These are phyloP conservation scores for Taphrina confusa DNA, from an alignment of 1,139 yeast genomes.

Conservation along the genomic window DNA sequence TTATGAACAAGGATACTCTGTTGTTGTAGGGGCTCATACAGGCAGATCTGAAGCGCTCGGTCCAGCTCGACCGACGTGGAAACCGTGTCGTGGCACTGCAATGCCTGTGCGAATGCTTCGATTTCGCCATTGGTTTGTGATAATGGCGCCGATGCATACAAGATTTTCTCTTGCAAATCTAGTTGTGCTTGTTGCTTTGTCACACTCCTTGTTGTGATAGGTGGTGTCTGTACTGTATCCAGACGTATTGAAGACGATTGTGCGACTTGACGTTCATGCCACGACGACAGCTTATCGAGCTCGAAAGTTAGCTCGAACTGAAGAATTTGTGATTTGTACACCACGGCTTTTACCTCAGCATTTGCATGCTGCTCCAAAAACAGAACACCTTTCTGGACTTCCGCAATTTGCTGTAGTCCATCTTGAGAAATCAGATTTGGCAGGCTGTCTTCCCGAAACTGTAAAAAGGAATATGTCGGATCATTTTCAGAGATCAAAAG, in stretches of 20 bases:
- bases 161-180: no score
- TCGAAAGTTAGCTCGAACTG: neutral
- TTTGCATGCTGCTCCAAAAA: neutral
- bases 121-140: neutral
- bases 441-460: neutral
- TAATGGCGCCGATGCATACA: no score
- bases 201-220: no score
- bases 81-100: neutral
- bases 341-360: neutral
- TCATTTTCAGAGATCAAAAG: neutral
- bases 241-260: no score
- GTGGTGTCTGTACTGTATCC: no score
- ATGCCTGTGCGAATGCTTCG: neutral
- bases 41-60: constrained; percentile 6
- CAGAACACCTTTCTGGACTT: neutral
- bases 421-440: neutral
- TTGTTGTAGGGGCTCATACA: constrained; percentile 10
- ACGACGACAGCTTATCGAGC: neutral
- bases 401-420: neutral
- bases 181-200: no score
- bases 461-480: neutral
- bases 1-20: constrained; percentile 8
- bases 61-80: neutral
- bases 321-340: neutral
- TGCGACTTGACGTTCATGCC: neutral